These are phyloP conservation scores for Cryptococcus sp. DNA, from an alignment of 1,284 basidiomycete genomes.

Conservation along the genomic window DNA sequence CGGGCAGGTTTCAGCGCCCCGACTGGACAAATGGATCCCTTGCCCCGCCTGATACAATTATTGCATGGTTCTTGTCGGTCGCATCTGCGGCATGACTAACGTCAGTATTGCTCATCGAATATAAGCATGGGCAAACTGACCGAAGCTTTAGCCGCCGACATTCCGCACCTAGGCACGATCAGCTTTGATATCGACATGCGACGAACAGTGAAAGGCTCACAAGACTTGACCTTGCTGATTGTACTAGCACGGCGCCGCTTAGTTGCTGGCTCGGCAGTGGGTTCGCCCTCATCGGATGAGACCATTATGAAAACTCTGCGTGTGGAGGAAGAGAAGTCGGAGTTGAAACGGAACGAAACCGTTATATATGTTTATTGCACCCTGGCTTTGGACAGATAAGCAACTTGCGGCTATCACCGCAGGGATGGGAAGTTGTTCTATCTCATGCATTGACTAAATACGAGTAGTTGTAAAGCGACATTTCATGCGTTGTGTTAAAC, in stretches of 20 bases:
- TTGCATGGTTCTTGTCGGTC: slow-evolving; percentile 13
- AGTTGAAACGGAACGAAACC: no score
- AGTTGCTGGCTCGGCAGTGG: no score
- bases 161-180: slow-evolving; percentile 24
- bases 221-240: slow-evolving; percentile 7
- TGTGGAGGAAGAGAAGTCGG: no score
- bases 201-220: background rate
- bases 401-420: background rate
- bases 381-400: no score
- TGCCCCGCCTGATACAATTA: slow-evolving; percentile 17
- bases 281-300: no score
- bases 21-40: slow-evolving; percentile 18
- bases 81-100: slow-evolving; percentile 11
- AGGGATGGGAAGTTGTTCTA: background rate
- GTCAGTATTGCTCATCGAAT: slow-evolving; percentile 10
- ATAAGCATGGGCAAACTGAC: slow-evolving; percentile 18
- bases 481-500: background rate
- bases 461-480: no score
- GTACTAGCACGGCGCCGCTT: background rate
- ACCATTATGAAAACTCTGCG: no score
- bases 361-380: no score
- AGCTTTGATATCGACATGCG: background rate
- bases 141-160: slow-evolving; percentile 27
- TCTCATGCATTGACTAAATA: background rate
- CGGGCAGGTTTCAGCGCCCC: slow-evolving; percentile 14